Base-by-base conservation (phyloP, 2,329 filamentous ascomycete genomes). In the Neocucurbitaria cava region DNA sequence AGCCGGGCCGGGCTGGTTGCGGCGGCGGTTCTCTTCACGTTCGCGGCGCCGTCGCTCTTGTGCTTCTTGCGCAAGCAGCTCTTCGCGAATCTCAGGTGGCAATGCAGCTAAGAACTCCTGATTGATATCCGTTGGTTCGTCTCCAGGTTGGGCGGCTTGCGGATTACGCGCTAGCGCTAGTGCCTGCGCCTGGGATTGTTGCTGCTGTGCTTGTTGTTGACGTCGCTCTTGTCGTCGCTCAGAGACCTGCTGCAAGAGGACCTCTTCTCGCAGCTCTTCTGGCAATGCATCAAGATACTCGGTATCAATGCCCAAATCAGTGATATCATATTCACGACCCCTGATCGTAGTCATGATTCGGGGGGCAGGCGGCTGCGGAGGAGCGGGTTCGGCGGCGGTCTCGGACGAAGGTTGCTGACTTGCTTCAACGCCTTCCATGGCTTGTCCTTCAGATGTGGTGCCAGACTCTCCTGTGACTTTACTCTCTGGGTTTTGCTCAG, bases 281-380 rank as follows among this genome's bases (percentile, higher is more conserved):
- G 95, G 95, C n/a, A 99, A 80, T n/a, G 94, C 96, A 54, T 95
- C 91, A 6, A 99, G 85, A 76, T 97, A 99, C 52, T 96, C 93
- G 15, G 90, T 86, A 71, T 99, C 95, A 65, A 99, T 98, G 44
- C 94, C 93, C 58, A 99, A 83, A 56, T 91, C 91, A 0, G 95
- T 99, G 44, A 99, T 95, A 73, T 99, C 95, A 48, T 96, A 86
- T 67, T 95, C 88, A 59, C 90, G 89, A 23, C 93, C 94, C 56
- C 93, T 83, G 49, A 99, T 92, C 1, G 85, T 93, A 15, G 91
- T 96, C 66, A 88, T 89, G 26, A 96, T 84, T 43, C 93, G 89
- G 48, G 71, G 68, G 41, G 83, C 79, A n/a, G 63, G 43, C 36
- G 49, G 54, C 36, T 59, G 61, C 46, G 61, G 44, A 15, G 52